Conservation (phyloP, 768 basidiomycete species). For the Suillus bovinus region DNA sequence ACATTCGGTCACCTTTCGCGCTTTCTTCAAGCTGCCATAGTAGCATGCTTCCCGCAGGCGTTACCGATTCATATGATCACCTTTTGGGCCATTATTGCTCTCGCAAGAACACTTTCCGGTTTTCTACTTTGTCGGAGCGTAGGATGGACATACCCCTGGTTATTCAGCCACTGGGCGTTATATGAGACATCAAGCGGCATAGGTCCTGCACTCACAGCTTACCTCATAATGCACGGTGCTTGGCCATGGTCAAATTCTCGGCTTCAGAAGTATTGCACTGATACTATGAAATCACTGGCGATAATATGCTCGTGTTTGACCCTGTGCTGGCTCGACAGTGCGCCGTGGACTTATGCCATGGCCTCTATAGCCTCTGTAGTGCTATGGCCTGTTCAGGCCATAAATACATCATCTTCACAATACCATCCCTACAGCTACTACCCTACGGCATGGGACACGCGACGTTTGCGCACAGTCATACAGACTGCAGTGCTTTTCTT, state of each 20-base stretch:
- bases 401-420: neutral
- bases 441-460: conserved; percentile 7
- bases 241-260: neutral
- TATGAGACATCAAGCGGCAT: conserved; percentile 41
- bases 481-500: conserved; percentile 23
- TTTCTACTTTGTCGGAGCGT: conserved; percentile 28
- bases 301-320: conserved; percentile 14
- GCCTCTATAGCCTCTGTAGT: conserved; percentile 28
- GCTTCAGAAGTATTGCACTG: conserved; percentile 12
- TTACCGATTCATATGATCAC: neutral
- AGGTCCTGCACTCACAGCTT: conserved; percentile 33
- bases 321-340: conserved; percentile 31
- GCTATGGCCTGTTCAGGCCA: conserved; percentile 17
- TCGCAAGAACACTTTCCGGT: conserved; percentile 19
- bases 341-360: conserved; percentile 42
- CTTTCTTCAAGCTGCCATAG: conserved; percentile 17
- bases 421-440: conserved; percentile 6
- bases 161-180: conserved; percentile 42
- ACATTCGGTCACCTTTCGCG: conserved; percentile 23
- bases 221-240: conserved; percentile 21
- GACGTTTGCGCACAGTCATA: conserved; percentile 17
- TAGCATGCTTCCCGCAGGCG: neutral
- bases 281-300: conserved; percentile 16
- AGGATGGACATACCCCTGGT: conserved; percentile 38
- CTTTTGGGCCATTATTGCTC: conserved; percentile 24